phyloP scores from a whole-genome alignment of 257 asterid genomes.

The Solanum peruvianum region DNA sequence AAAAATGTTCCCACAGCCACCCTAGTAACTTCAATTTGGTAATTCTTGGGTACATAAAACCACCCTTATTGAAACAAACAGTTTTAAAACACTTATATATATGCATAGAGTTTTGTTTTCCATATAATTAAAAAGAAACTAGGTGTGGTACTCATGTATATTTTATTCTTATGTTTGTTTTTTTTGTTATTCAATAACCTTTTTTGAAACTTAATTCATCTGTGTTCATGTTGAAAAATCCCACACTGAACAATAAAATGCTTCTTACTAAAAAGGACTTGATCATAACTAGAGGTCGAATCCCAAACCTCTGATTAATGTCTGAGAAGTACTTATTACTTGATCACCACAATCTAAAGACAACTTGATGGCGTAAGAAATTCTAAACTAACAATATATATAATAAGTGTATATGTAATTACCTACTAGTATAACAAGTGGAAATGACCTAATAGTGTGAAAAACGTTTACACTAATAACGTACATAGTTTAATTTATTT shows the following conservation, averaged over 20 bases:
- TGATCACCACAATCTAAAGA: neutral
- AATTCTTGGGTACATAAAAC: slow-evolving; percentile 1
- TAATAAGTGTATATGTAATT: no score
- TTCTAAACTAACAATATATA: no score
- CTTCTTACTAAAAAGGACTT: neutral
- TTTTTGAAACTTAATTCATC: neutral
- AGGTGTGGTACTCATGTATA: neutral
- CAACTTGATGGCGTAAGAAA: neutral
- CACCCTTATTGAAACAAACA: neutral
- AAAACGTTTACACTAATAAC: no score
- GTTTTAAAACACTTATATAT: neutral
- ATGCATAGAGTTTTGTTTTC: neutral
- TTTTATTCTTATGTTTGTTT: neutral
- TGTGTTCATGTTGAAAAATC: neutral
- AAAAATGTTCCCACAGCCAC: neutral
- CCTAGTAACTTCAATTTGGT: neutral
- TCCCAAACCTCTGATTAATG: neutral
- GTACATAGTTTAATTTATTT: no score
- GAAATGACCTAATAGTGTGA: neutral
- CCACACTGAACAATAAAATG: neutral
- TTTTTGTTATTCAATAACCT: neutral
- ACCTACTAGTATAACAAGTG: neutral
- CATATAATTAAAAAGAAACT: neutral
- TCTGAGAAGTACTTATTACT: neutral
- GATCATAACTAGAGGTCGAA: neutral